A percentile compares a stretch with the other conserved stretches of the same genome.
Conservation (phyloP, 768 basidiomycete genomes). For the Lanmaoa rubissima region DNA sequence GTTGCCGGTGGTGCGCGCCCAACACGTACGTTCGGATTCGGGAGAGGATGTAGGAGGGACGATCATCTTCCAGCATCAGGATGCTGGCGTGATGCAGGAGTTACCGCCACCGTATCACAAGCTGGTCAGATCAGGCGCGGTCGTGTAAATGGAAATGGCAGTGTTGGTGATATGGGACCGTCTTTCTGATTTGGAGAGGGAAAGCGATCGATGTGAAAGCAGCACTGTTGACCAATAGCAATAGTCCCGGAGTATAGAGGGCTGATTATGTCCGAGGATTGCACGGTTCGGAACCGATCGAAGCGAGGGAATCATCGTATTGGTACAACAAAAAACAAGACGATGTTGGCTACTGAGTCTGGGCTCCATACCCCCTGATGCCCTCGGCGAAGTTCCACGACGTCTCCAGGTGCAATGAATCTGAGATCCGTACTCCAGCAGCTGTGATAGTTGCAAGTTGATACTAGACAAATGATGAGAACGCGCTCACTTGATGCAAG, state of each 20-base stretch:
- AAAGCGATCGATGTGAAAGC: not conserved
- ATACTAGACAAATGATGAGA: slow-evolving; percentile 52
- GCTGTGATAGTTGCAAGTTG: slow-evolving; percentile 91
- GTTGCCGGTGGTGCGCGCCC: slow-evolving; percentile 6
- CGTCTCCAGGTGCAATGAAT: slow-evolving; percentile 72
- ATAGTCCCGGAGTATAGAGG: not conserved
- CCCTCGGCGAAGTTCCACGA: slow-evolving; percentile 92
- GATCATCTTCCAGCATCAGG: slow-evolving; percentile 17
- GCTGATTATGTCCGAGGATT: not conserved
- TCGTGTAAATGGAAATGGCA: not conserved
- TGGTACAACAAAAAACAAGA: slow-evolving; percentile 10
- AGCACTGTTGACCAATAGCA: not conserved
- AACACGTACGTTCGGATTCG: not conserved
- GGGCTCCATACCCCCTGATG: slow-evolving; percentile 86
- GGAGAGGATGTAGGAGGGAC: not conserved
- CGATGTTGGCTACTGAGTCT: slow-evolving; percentile 61
- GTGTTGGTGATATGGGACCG: not conserved
- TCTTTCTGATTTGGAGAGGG: not conserved
- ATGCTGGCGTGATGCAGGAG: slow-evolving; percentile 19
- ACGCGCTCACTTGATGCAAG: not conserved
- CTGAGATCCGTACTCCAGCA: slow-evolving; percentile 74
- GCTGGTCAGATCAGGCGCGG: not conserved
- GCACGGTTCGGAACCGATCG: not conserved
- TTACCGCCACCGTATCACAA: slow-evolving; percentile 29
- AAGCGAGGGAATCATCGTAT: not conserved